A percentile compares a stretch with the other conserved stretches of the same genome.
phyloP scores from a whole-genome alignment of 108 stramenopile genomes.

The Nannochloropsis oceanica region DNA sequence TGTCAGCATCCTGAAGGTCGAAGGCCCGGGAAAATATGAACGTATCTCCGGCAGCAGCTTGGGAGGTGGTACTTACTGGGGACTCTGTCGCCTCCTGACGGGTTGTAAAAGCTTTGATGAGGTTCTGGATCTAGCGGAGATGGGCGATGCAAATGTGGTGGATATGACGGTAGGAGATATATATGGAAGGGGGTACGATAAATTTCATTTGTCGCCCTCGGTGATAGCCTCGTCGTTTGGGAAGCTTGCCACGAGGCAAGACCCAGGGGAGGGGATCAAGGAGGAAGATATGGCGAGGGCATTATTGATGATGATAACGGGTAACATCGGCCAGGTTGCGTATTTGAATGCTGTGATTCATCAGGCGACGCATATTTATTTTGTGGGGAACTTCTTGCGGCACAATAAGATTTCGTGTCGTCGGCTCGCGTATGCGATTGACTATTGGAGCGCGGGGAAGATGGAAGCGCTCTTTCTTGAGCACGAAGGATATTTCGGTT shows the following conservation, averaged over 20 bases:
- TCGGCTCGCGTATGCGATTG: constrained; percentile 78
- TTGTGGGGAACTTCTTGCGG: constrained; percentile 91
- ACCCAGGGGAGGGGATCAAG: constrained; percentile 9
- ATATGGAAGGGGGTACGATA: constrained; percentile 83
- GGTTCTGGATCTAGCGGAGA: constrained; percentile 71
- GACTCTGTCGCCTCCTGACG: constrained; percentile 82
- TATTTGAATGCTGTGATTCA: constrained; percentile 77
- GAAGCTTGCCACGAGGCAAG: constrained; percentile 65
- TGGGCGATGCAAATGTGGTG: constrained; percentile 59
- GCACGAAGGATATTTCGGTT: constrained; percentile 39
- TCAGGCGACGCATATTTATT: constrained; percentile 71
- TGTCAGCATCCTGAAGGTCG: constrained; percentile 68
- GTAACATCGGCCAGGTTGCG: constrained; percentile 94
- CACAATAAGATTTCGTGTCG: constrained; percentile 72
- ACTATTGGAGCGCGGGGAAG: constrained; percentile 83
- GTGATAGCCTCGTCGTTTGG: constrained; percentile 93
- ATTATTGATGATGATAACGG: constrained; percentile 86
- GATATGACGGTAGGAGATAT: constrained; percentile 96
- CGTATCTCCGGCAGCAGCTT: constrained; percentile 94
- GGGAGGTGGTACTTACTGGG: constrained; percentile 98
- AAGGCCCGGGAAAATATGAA: constrained; percentile 77
- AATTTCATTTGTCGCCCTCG: constrained; percentile 64
- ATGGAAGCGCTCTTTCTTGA: constrained; percentile 93
- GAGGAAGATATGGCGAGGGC: constrained; percentile 91
- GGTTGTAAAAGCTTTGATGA: constrained; percentile 73